Evolutionary conservation across 768 basidiomycete genomes (phyloP).

Genomic region (Sistotremastrum niveocremeum): DNA sequence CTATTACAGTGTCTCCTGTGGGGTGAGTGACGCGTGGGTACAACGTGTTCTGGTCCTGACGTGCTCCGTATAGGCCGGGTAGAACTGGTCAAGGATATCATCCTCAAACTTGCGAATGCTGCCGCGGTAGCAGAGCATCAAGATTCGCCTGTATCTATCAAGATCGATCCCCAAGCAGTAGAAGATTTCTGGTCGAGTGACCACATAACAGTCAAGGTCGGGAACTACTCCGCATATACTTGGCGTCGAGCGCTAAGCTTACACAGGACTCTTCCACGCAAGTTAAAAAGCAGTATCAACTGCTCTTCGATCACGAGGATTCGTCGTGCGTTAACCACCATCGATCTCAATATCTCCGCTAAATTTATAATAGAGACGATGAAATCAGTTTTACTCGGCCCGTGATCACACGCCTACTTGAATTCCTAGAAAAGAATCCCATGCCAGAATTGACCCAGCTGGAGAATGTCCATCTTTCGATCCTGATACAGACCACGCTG

Average conservation of each 20-base stretch:
- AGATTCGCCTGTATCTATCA: too few species aligned
- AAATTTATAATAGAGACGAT: conserved; percentile 25
- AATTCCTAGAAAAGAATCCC: conserved; percentile 46
- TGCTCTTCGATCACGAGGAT: too few species aligned
- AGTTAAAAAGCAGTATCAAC: too few species aligned
- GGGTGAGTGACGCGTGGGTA: too few species aligned
- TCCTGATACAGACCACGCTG: conserved; percentile 75
- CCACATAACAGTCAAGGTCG: too few species aligned
- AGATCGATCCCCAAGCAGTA: neutral
- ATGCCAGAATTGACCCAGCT: conserved; percentile 61
- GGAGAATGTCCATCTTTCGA: conserved; percentile 73
- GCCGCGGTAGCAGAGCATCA: too few species aligned
- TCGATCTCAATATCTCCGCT: too few species aligned
- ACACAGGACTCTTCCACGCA: too few species aligned
- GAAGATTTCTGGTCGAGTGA: neutral
- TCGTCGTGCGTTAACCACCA: too few species aligned
- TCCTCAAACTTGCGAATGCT: conserved; percentile 49
- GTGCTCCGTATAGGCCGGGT: conserved; percentile 47
- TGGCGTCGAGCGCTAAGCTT: too few species aligned
- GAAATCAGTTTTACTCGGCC: conserved; percentile 47
- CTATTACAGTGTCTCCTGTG: conserved; percentile 83
- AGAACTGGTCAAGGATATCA: conserved; percentile 72
- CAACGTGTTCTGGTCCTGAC: conserved; percentile 2
- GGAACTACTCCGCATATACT: too few species aligned
- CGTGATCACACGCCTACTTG: conserved; percentile 46